Base-by-base conservation (phyloP, 768 basidiomycete genomes). In the Chlorophyllum brunneum region DNA sequence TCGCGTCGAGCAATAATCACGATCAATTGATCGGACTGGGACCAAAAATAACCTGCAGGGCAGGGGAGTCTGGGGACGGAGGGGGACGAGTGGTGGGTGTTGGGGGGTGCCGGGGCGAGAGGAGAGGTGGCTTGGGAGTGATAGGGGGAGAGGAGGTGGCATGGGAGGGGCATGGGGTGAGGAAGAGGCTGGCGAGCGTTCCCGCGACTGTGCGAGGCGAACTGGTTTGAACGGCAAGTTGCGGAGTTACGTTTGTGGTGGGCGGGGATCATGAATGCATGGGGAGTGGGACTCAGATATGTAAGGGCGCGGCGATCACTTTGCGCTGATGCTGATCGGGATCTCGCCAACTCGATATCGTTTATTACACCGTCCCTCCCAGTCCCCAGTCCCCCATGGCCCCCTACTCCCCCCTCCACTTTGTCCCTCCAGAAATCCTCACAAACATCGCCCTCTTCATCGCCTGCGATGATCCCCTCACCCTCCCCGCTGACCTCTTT, bases 371-470 rank as follows among this genome's bases (percentile, higher is more conserved):
- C n/a, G n/a, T n/a, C n/a, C n/a, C n/a, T n/a, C n/a, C n/a, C n/a
- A n/a, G n/a, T n/a, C n/a, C n/a, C n/a, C 33, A 34, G 33, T 13
- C 30, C 30, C 7, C 30, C 30, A 31, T 11, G 34, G 52, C 51
- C 56, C 22, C 58, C 65, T n/a, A n/a, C n/a, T 58, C 66, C 24
- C 58, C 53, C 46, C 38, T 52, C 51, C 55, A 33, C 6, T 15
- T 5, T 20, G 13, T 70, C 55, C 86, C 64, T 68, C 71, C 43
- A 46, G 70, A 72, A 71, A 74, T 69, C 54, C 74, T 86, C 61
- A 72, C 79, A 54, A 58, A 70, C 56, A 76, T 88, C 67, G 77
- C 71, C 43, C 68, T 80, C 65, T 64, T 77, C 40, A 62, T 83
- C 61, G 68, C 73, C 51, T 65, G 69, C 40, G 55, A 64, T 24